Evolutionary conservation across 2,329 filamentous ascomycete species (phyloP).

Genomic region (Cephalotrichum gorgonifer): DNA sequence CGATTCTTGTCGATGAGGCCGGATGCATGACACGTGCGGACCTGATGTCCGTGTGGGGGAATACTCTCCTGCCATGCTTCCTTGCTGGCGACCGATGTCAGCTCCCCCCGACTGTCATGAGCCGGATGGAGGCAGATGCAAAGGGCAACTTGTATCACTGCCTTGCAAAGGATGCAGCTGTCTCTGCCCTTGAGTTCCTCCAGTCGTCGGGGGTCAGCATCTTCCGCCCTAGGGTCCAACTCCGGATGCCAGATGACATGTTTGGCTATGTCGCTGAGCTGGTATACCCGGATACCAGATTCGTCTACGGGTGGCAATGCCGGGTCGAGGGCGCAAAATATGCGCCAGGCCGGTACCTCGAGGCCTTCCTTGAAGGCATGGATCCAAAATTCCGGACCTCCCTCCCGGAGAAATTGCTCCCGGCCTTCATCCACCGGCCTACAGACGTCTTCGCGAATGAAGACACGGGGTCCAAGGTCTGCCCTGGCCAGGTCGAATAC

Average conservation of each 20-base stretch:
- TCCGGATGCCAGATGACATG: neutral
- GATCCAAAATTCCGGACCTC: neutral
- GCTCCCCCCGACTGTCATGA: slow-evolving; percentile 7
- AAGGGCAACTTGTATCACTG: neutral
- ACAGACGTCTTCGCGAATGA: neutral
- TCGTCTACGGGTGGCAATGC: neutral
- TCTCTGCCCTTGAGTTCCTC: neutral
- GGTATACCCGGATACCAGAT: neutral
- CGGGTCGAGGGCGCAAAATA: neutral
- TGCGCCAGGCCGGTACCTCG: neutral
- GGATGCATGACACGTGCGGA: neutral
- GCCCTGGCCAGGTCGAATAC: neutral
- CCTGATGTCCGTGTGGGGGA: slow-evolving; percentile 11
- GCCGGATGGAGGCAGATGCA: neutral
- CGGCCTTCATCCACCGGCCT: neutral
- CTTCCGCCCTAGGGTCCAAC: neutral
- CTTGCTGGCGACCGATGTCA: slow-evolving; percentile 12
- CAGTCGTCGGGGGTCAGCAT: neutral
- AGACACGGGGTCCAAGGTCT: neutral
- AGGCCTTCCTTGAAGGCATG: neutral
- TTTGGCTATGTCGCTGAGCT: neutral
- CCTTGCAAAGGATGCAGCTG: neutral
- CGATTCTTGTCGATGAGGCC: neutral
- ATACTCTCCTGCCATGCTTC: slow-evolving; percentile 11
- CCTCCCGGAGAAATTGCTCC: neutral